Conservation (phyloP, 2,329 filamentous ascomycete species). For the Huntiella decipiens region DNA sequence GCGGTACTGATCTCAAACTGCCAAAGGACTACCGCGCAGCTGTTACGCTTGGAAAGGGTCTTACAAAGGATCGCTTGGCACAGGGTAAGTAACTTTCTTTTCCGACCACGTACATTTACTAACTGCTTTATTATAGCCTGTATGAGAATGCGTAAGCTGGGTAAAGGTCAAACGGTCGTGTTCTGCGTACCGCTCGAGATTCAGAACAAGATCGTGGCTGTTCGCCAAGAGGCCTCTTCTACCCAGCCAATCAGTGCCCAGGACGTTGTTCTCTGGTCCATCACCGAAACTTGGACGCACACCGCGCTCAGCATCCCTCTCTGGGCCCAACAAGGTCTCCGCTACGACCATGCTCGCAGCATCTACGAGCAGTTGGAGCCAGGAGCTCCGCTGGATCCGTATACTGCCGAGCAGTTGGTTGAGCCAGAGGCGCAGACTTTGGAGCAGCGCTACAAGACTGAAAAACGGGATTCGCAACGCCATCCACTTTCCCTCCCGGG, state of each 20-base stretch:
- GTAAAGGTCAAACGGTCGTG: conserved; percentile 42
- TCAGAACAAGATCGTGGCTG: conserved; percentile 27
- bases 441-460: conserved; percentile 27
- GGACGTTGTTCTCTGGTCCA: conserved; percentile 41
- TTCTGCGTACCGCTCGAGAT: conserved; percentile 45
- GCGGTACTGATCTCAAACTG: conserved; percentile 49
- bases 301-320: conserved; percentile 30
- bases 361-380: conserved; percentile 17
- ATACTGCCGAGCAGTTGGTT: conserved; percentile 24
- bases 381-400: not conserved
- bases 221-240: conserved; percentile 8
- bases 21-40: conserved; percentile 40
- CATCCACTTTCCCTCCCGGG: not conserved
- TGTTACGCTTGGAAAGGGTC: conserved; percentile 43
- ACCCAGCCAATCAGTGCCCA: conserved; percentile 18
- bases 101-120: not conserved
- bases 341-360: conserved; percentile 25
- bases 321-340: conserved; percentile 41
- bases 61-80: conserved; percentile 50
- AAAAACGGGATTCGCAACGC: not conserved
- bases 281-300: conserved; percentile 36
- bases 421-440: conserved; percentile 36
- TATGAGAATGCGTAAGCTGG: conserved; percentile 54
- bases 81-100: conserved; percentile 31
- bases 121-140: conserved; percentile 27